Evolutionary conservation across 805 yeast genomes (phyloP), one percentile per base, ranked within the genome.

Genomic region (Lachancea waltii): DNA sequence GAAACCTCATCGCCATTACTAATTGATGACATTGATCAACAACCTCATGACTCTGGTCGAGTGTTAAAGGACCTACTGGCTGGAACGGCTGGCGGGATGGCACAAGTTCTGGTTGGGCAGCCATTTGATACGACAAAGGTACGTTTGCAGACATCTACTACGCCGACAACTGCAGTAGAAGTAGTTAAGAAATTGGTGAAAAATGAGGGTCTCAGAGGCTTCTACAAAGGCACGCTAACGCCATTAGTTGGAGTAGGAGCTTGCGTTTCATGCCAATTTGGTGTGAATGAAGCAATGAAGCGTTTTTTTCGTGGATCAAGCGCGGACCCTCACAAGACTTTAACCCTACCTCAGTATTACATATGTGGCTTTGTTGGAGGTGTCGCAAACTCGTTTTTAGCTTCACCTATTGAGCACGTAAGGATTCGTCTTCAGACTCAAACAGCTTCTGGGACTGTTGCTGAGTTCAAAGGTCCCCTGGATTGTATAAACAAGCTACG

Each of bases 161-260:
- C 92, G 1, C 79, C 85, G 2, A 79, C 79, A 26, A 49, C 54
- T 4, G 81, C 96, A 0, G 52, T 75, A 39, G 94, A 86, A 48
- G 97, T 87, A 7, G 79, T 87, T 16, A 74, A 71, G 56, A 72
- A 78, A 50, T 68, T 92, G 42, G 30, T 90, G 31, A 67, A 70
- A 35, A 79, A 83, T 42, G 98, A 92, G 62, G 98, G 98, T 3
- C 73, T 79, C 6, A 43, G 64, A 22, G 98, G 94, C 0, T 85
- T 90, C 54, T 92, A 90, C 63, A 79, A 94, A 60, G 98, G 98
- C 25, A 87, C 96, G 1, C 56, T 87, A 50, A 89, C 97, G 0
- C 98, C 98, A 14, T 68, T 90, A 53, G 58, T 92, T 24, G 98
- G 98, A 13, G 86, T 90, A n/a, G 98, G 98, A 38, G 97, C 96